phyloP scores from a whole-genome alignment of 2,329 filamentous ascomycete species.

The Scedosporium apiospermum region DNA sequence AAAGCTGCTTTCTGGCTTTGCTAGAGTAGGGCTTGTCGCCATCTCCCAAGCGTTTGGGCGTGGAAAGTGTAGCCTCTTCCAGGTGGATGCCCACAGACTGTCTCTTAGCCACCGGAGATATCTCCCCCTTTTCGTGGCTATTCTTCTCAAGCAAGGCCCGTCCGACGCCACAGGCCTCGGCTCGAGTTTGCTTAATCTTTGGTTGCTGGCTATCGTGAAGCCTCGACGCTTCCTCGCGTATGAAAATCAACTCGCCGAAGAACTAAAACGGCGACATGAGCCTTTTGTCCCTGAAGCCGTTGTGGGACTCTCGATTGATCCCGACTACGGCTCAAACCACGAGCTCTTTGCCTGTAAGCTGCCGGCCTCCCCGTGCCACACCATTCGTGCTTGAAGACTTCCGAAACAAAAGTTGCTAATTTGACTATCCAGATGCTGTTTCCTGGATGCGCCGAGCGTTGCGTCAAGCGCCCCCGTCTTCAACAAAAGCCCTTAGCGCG shows the following conservation, averaged over 20 bases:
- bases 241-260: slow-evolving; percentile 39
- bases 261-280: slow-evolving; percentile 30
- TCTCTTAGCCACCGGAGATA: slow-evolving; percentile 31
- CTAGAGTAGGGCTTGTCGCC: slow-evolving; percentile 32
- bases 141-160: slow-evolving; percentile 35
- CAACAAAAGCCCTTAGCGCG: slow-evolving; percentile 24
- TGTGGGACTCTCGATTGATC: slow-evolving; percentile 23
- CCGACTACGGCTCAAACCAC: slow-evolving; percentile 39
- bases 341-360: slow-evolving; percentile 37
- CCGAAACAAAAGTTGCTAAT: neutral
- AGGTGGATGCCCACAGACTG: slow-evolving; percentile 28
- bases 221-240: slow-evolving; percentile 35
- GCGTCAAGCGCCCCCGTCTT: slow-evolving; percentile 24
- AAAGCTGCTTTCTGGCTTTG: slow-evolving; percentile 33
- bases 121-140: slow-evolving; percentile 40
- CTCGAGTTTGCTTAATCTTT: slow-evolving; percentile 39
- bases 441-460: slow-evolving; percentile 40
- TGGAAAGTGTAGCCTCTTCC: slow-evolving; percentile 40
- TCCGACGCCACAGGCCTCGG: slow-evolving; percentile 36
- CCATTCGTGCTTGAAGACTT: neutral
- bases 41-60: slow-evolving; percentile 35
- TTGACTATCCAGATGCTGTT: slow-evolving; percentile 23
- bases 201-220: slow-evolving; percentile 42
- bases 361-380: no score
- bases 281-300: slow-evolving; percentile 32